A percentile compares a stretch with the other conserved stretches of the same genome.
Evolutionary conservation across 768 basidiomycete species (phyloP).

Genomic region (Lentinula sp.): DNA sequence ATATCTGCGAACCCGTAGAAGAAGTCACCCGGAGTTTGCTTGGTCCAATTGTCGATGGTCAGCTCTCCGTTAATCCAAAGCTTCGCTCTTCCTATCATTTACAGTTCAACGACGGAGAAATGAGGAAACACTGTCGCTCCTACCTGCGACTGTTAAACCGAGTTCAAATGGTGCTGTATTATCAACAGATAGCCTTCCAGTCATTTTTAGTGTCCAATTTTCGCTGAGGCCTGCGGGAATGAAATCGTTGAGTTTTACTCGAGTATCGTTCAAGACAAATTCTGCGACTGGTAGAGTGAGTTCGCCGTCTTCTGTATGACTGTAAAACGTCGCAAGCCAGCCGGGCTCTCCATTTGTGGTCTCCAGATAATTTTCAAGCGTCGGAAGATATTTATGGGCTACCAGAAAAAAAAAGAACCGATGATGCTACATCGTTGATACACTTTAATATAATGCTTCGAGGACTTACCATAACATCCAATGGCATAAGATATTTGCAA

Average conservation of each 20-base stretch:
- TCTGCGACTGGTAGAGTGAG: conserved; percentile 36
- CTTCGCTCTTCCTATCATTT: conserved; percentile 44
- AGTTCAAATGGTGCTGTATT: conserved; percentile 48
- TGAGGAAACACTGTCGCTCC: background rate
- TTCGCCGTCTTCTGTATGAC: conserved; percentile 43
- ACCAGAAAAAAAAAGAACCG: background rate
- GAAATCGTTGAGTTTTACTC: conserved; percentile 64
- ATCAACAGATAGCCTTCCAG: conserved; percentile 44
- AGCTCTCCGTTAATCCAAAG: conserved; percentile 55
- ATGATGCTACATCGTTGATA: background rate
- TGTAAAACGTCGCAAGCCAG: conserved; percentile 62
- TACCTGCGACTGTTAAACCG: conserved; percentile 59
- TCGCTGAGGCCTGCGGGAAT: conserved; percentile 47
- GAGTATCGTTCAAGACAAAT: conserved; percentile 50
- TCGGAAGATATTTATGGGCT: conserved; percentile 68
- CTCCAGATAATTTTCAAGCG: conserved; percentile 53
- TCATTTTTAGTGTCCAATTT: conserved; percentile 53
- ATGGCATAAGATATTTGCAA: conserved; percentile 50
- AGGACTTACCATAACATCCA: conserved; percentile 56
- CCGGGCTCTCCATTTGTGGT: conserved; percentile 49
- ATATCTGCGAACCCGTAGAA: conserved; percentile 49
- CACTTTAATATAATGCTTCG: background rate
- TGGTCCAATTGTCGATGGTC: conserved; percentile 67
- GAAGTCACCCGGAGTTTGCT: conserved; percentile 61
- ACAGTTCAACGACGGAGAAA: background rate